A percentile compares a stretch with the other conserved stretches of the same genome.
Conservation (phyloP, 2,329 filamentous ascomycete genomes). For the Epichloe coenophiala region DNA sequence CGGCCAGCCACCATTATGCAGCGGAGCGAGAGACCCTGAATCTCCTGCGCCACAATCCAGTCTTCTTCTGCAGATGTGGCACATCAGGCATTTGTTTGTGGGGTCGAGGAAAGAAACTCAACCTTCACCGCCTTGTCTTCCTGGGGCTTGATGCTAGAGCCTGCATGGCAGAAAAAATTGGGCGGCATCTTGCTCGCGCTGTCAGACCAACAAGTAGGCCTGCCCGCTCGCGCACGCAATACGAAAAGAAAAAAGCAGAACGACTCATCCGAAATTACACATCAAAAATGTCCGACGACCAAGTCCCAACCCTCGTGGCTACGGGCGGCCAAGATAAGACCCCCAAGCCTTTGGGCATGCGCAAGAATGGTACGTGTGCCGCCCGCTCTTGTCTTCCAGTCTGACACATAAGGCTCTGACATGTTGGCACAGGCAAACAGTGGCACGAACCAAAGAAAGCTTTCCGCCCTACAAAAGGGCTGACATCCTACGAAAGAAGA, state of each 20-base stretch:
- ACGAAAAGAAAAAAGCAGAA: neutral
- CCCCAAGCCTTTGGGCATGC: constrained; percentile 47
- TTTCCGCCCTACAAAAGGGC: constrained; percentile 69
- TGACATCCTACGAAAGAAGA: constrained; percentile 68
- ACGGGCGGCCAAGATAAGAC: constrained; percentile 16
- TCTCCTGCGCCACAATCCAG: constrained; percentile 1
- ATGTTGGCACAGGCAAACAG: constrained; percentile 61
- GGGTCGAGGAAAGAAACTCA: neutral
- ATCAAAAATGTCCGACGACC: constrained; percentile 3
- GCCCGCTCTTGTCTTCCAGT: neutral
- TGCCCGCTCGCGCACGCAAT: neutral
- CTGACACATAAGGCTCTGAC: constrained; percentile 5
- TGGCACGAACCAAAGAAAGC: constrained; percentile 78
- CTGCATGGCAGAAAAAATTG: constrained; percentile 3
- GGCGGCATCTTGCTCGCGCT: neutral
- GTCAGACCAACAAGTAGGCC: neutral
- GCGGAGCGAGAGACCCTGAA: constrained; percentile 2
- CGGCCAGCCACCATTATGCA: neutral
- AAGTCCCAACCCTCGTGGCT: neutral
- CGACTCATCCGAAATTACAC: neutral
- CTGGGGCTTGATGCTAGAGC: neutral
- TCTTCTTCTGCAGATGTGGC: neutral
- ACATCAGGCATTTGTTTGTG: neutral
- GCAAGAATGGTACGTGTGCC: constrained; percentile 60
- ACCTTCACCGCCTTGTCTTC: constrained; percentile 1